Evolutionary conservation across 1,284 basidiomycete species (phyloP), one percentile per base, ranked within the genome.

Genomic region (Meira nashicola): DNA sequence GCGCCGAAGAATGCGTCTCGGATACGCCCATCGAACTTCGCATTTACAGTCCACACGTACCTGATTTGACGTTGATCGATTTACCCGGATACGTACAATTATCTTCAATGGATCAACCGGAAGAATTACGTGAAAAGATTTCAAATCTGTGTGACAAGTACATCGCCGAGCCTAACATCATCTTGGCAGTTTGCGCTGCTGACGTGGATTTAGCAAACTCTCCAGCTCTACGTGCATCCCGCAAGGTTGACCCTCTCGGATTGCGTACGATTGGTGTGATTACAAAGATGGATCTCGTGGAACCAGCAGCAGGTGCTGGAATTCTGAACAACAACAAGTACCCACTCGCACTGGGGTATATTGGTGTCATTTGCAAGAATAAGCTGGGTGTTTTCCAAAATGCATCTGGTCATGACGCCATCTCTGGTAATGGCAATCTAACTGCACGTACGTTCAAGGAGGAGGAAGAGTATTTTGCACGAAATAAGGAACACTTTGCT

Each of bases 181-280:
- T 98, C 69, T 85, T 99, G 14, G 94, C 95, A 1, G 92, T 99
- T 8, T 98, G 94, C 76, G 90, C 94, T 2, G 94, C 95, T 8
- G 93, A 98, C 79, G 95, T 99, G 57, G 95, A 99, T 81, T 83
- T 99, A 8, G 94, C 94, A 61, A 99, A 99, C 80, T 96, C 92
- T 0, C 94, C 95, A 2, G 94, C 95, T 0, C 81, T 99, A 48
- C 84, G 92, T 39, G 92, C 95, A 0, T 93, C 90, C 76, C 84
- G 92, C 48, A 89, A 90, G 65, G 90, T 98, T 2, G 94, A 99
- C 77, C 94, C 94, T 1, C 82, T 97, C 6, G 94, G 95, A 7
- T 82, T 92, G 60, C 86, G 94, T 33, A 98, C 95, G 0, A 94
- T 99, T 68, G 94, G 95, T 37, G 95, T 99, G 6, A 84, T 99